These are phyloP conservation scores for Monilinia polystroma DNA, from an alignment of 2,329 filamentous ascomycete genomes.

Conservation along the genomic window DNA sequence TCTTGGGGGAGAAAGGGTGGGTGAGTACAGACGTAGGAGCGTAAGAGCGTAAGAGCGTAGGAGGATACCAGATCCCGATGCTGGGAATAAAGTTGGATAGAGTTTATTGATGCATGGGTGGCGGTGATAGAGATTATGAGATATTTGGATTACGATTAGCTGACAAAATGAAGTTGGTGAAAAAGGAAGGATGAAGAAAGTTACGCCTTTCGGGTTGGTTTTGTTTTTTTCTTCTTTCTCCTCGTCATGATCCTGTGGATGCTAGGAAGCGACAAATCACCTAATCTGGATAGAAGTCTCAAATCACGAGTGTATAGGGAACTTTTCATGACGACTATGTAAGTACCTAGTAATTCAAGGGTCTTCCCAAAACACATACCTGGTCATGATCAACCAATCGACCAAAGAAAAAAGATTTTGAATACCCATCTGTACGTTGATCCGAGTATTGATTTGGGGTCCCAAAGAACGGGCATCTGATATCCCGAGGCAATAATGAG, in stretches of 20 bases:
- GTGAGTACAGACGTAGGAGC: too few relatives aligned
- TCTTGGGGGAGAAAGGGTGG: too few relatives aligned
- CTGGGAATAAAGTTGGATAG: conserved; percentile 12
- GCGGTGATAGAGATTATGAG: neutral
- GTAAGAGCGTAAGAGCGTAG: too few relatives aligned
- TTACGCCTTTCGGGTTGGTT: neutral
- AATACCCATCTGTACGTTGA: conserved; percentile 10
- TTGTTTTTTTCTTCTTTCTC: neutral
- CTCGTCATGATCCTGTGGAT: neutral
- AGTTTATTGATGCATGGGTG: neutral
- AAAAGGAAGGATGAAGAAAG: neutral
- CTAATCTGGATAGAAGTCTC: neutral
- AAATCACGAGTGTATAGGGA: neutral
- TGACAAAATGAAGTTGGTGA: too few relatives aligned
- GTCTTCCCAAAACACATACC: neutral
- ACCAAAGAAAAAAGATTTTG: neutral
- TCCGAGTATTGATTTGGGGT: neutral
- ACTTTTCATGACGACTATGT: neutral
- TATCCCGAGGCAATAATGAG: neutral
- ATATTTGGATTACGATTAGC: too few relatives aligned
- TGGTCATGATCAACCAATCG: neutral
- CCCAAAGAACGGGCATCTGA: neutral
- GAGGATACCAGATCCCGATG: neutral
- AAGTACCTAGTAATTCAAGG: neutral
- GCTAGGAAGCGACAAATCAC: neutral